Percentiles rank a stretch among this genome's conserved stretches.
These are phyloP conservation scores for Plasmodium coatneyi DNA, from an alignment of 169 alveolate genomes.

Conservation along the genomic window DNA sequence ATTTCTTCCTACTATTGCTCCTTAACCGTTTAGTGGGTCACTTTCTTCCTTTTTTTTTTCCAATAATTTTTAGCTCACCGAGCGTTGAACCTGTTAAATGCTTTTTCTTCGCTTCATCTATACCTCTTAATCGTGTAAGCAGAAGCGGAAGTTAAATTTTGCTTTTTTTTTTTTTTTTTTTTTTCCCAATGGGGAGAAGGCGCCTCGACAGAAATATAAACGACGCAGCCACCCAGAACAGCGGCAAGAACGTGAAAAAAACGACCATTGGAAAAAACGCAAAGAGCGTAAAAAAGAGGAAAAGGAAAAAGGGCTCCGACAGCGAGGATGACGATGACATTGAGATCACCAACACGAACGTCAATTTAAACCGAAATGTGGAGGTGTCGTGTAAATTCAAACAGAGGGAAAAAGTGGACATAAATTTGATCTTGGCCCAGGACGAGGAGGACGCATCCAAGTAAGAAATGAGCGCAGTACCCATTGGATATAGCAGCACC, in stretches of 20 bases:
- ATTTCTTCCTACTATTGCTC: background rate
- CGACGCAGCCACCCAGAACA: background rate
- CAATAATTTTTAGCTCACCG: background rate
- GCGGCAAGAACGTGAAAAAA: background rate
- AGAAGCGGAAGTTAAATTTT: background rate
- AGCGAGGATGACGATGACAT: conserved; percentile 68
- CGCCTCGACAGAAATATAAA: conserved; percentile 25
- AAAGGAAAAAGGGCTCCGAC: conserved; percentile 68
- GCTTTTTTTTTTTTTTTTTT: background rate
- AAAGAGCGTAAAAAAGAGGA: conserved; percentile 45
- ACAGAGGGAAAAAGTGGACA: conserved; percentile 81
- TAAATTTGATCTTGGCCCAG: conserved; percentile 81
- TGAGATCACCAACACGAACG: conserved; percentile 48
- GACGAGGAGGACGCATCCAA: conserved; percentile 84
- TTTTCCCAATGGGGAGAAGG: conserved; percentile 66
- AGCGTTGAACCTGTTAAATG: background rate
- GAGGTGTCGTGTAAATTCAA: conserved; percentile 64
- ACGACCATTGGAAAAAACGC: background rate
- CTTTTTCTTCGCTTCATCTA: background rate
- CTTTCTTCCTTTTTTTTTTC: background rate
- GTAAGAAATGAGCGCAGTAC: conserved; percentile 37
- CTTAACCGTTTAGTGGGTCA: background rate
- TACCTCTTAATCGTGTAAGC: background rate
- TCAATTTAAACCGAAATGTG: conserved; percentile 37
- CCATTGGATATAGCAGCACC: background rate